phyloP scores from a whole-genome alignment of 768 basidiomycete genomes.

The Mycena chlorophos region DNA sequence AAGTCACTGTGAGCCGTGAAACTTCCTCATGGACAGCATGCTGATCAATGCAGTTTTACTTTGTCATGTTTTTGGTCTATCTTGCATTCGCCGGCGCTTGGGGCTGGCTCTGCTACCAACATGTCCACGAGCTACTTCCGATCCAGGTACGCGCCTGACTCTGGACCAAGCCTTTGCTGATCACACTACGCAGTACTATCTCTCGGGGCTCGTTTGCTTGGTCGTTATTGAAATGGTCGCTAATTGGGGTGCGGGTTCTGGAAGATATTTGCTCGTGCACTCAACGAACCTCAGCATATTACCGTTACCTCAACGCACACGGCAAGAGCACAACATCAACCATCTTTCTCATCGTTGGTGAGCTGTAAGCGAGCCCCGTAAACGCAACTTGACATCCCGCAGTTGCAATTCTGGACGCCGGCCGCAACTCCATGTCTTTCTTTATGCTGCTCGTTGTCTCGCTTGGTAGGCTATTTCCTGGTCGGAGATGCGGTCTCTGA shows the following conservation, averaged over 20 bases:
- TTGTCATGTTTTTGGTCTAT: conserved; percentile 82
- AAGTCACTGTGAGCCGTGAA: conserved; percentile 74
- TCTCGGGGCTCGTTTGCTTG: conserved; percentile 84
- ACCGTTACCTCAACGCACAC: conserved; percentile 90
- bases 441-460: conserved; percentile 93
- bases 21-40: neutral
- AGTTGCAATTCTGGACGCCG: conserved; percentile 96
- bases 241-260: conserved; percentile 65
- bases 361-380: conserved; percentile 24
- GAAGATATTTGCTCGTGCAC: conserved; percentile 9
- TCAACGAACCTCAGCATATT: conserved; percentile 61
- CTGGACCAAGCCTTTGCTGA: neutral
- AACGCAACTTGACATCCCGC: neutral
- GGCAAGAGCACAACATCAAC: conserved; percentile 72
- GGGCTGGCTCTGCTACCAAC: conserved; percentile 81
- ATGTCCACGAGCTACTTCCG: conserved; percentile 81
- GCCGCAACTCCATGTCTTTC: conserved; percentile 90
- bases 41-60: conserved; percentile 68
- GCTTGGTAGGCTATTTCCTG: conserved; percentile 51
- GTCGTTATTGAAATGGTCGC: conserved; percentile 94
- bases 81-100: conserved; percentile 64
- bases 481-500: neutral
- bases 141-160: conserved; percentile 61
- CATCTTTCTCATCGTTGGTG: conserved; percentile 91
- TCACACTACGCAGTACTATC: conserved; percentile 67